Base-by-base conservation (phyloP, 2,329 filamentous ascomycete genomes). In the Bipolaris bicolor region DNA sequence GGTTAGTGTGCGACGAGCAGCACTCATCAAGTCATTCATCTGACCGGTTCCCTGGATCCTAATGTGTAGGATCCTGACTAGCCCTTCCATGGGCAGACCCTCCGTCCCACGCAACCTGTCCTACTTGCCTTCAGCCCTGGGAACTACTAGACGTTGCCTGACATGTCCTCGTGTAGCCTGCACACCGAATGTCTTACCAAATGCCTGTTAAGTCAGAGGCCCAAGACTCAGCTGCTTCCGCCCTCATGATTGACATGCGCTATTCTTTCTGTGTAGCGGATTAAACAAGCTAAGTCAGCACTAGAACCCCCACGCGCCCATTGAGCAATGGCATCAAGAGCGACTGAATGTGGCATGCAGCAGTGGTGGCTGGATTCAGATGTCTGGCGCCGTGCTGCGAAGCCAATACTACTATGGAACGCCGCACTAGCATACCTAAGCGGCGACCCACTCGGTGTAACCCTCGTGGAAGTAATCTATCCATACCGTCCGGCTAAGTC, bases 401-500 rank as follows among this genome's bases (percentile, higher is more conserved):
- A 47, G 55, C 40, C 51, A 60, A 55, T 60, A 62, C 55, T 52
- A 47, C 55, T 55, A 48, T 55, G 53, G 51, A 45, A 56, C 49
- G 45, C 49, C 48, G 48, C 37, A 50, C 49, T 44, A 57, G 46
- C 24, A 48, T 55, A 59, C 54, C 56, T 41, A 49, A 37, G 18
- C 44, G 39, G 40, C 49, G 55, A 57, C 50, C 37, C 39, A 49
- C 58, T 48, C 55, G 56, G 48, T 54, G 52, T 20, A 44, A 55
- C 60, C 55, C 58, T 65, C 65, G 61, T 68, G 62, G 66, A 58
- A 47, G 53, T 49, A 64, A 63, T 67, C 43, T 66, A 67, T 62
- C 39, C 55, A 57, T 60, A 52, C 57, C 65, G 63, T 37, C 56
- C 57, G 59, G 60, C 58, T 65, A 62, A 13, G 7, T 31, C 29